A percentile compares a stretch with the other conserved stretches of the same genome.
phyloP scores from a whole-genome alignment of 768 basidiomycete genomes.

The Xerocomus potaroensis region DNA sequence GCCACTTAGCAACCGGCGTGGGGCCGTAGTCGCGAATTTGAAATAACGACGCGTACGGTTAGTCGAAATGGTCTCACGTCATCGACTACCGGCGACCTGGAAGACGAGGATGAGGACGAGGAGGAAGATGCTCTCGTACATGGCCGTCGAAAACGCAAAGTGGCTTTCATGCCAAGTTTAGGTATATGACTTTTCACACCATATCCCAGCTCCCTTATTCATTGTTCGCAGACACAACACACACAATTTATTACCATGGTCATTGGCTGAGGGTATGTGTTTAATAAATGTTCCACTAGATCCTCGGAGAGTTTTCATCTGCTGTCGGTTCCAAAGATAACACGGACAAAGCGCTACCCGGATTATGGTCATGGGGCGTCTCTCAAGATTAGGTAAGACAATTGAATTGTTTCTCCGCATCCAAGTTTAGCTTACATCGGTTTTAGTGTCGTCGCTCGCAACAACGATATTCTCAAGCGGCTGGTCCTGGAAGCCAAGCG shows the following conservation, averaged over 20 bases:
- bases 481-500: conserved; percentile 84
- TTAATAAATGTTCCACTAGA: conserved; percentile 7
- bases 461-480: conserved; percentile 82
- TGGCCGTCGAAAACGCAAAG: conserved; percentile 70
- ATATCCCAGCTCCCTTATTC: conserved; percentile 11
- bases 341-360: conserved; percentile 69
- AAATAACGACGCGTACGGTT: conserved; percentile 77
- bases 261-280: conserved; percentile 76
- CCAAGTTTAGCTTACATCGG: conserved; percentile 13
- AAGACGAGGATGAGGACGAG: conserved; percentile 71
- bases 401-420: conserved; percentile 9
- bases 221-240: conserved; percentile 62
- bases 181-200: conserved; percentile 38
- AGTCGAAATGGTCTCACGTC: conserved; percentile 62
- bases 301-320: conserved; percentile 20
- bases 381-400: conserved; percentile 70
- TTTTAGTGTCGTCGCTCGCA: conserved; percentile 77
- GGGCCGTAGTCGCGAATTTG: conserved; percentile 85
- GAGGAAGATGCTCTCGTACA: conserved; percentile 56
- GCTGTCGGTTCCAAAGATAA: conserved; percentile 50
- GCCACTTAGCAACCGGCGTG: conserved; percentile 76
- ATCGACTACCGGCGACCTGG: conserved; percentile 69
- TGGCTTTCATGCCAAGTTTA: conserved; percentile 82
- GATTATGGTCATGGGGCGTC: conserved; percentile 72
- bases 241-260: conserved; percentile 86